Evolutionary conservation across 306 rosid genomes (phyloP).

Genomic region (Crataegus laevigata): DNA sequence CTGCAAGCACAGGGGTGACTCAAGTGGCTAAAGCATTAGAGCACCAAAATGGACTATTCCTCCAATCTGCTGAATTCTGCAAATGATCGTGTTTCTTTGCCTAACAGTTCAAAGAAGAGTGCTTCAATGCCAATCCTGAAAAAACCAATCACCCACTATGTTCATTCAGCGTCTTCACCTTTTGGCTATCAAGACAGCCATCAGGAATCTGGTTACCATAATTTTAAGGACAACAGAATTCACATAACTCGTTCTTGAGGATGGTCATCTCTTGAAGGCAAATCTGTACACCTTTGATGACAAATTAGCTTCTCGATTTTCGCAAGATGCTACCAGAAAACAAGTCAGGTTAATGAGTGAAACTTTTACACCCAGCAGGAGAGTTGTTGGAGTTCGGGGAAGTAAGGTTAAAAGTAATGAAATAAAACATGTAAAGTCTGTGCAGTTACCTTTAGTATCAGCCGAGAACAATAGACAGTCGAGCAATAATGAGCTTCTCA

Average conservation of each 20-base stretch:
- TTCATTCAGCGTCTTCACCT: slow-evolving; percentile 15
- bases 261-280: slow-evolving; percentile 9
- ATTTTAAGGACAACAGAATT: slow-evolving; percentile 7
- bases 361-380: slow-evolving; percentile 19
- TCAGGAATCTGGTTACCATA: slow-evolving; percentile 1
- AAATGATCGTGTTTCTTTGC: slow-evolving; percentile 11
- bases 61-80: slow-evolving; percentile 11
- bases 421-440: slow-evolving; percentile 29
- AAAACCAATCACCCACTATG: slow-evolving; percentile 13
- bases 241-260: slow-evolving; percentile 22
- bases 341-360: slow-evolving; percentile 24
- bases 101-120: slow-evolving; percentile 21
- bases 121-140: slow-evolving; percentile 14
- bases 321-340: slow-evolving; percentile 28
- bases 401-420: slow-evolving; percentile 27
- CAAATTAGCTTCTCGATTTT: slow-evolving; percentile 22
- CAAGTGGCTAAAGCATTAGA: slow-evolving; percentile 15
- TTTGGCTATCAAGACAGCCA: slow-evolving; percentile 5
- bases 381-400: slow-evolving; percentile 22
- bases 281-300: slow-evolving; percentile 24
- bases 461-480: slow-evolving; percentile 21
- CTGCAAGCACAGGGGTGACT: slow-evolving; percentile 22
- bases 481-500: slow-evolving; percentile 17
- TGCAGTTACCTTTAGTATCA: slow-evolving; percentile 29
- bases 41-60: slow-evolving; percentile 20